phyloP scores from a whole-genome alignment of 441 rosid species.

The Populus hybrid region DNA sequence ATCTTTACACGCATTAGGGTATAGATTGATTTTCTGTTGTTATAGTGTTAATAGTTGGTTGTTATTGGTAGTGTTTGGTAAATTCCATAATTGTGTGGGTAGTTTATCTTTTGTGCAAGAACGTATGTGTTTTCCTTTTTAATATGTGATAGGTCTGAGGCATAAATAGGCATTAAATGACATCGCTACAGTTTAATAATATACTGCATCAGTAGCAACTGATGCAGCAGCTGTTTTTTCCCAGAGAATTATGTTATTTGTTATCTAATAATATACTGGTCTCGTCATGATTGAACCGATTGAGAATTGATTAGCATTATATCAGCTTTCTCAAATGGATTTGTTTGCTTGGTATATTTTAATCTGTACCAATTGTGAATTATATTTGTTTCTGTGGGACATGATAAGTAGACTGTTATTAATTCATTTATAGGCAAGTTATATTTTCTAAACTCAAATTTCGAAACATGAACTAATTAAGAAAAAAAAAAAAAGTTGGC shows the following conservation, averaged over 20 bases:
- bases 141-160: not conserved
- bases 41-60: not conserved
- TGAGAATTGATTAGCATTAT: not conserved
- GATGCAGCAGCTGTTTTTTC: too few relatives aligned
- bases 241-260: not conserved
- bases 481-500: too few relatives aligned
- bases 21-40: too few relatives aligned
- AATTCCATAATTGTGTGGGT: not conserved
- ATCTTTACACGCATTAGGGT: not conserved
- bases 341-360: not conserved
- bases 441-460: too few relatives aligned
- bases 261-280: not conserved
- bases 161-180: too few relatives aligned
- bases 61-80: not conserved
- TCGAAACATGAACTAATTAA: too few relatives aligned
- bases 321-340: not conserved
- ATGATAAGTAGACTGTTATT: not conserved
- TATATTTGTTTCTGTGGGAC: not conserved
- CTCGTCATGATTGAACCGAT: not conserved
- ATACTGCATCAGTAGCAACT: too few relatives aligned
- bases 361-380: not conserved
- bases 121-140: not conserved
- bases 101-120: not conserved
- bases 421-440: not conserved
- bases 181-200: not conserved